phyloP scores from a whole-genome alignment of 257 asterid genomes.

The Catharanthus roseus region DNA sequence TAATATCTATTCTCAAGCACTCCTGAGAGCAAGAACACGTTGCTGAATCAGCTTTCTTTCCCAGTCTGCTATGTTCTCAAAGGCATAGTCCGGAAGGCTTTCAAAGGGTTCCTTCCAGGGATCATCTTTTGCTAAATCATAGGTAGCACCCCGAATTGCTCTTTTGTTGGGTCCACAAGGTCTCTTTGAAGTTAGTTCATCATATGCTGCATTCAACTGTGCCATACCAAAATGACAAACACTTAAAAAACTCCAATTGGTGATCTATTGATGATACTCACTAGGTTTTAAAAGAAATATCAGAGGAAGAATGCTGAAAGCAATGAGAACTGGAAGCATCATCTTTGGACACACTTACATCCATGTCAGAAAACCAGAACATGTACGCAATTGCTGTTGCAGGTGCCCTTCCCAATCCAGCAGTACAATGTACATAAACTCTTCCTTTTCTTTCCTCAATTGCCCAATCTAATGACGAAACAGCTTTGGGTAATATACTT shows the following conservation, averaged over 20 bases:
- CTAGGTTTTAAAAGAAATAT: neutral
- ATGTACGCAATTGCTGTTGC: slow-evolving; percentile 91
- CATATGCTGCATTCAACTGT: slow-evolving; percentile 69
- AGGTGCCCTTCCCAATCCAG: slow-evolving; percentile 96
- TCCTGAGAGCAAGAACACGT: slow-evolving; percentile 58
- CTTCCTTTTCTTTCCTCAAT: slow-evolving; percentile 74
- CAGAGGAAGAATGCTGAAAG: neutral
- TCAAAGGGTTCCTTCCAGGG: slow-evolving; percentile 83
- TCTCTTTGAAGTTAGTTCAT: slow-evolving; percentile 59
- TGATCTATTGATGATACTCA: neutral
- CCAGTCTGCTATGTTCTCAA: slow-evolving; percentile 70
- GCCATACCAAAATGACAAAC: slow-evolving; percentile 13
- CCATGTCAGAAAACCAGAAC: slow-evolving; percentile 81
- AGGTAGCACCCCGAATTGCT: slow-evolving; percentile 85
- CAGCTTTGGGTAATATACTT: slow-evolving; percentile 64
- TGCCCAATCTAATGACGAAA: slow-evolving; percentile 70
- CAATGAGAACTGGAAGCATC: neutral
- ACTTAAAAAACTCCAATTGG: slow-evolving; percentile 2
- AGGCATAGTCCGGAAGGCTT: slow-evolving; percentile 61
- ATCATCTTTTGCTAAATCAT: slow-evolving; percentile 73
- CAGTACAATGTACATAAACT: slow-evolving; percentile 86
- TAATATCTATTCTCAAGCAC: slow-evolving; percentile 26
- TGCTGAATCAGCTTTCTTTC: slow-evolving; percentile 76
- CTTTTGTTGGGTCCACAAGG: slow-evolving; percentile 83
- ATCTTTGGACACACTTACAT: slow-evolving; percentile 36